phyloP scores from a whole-genome alignment of 2,329 filamentous ascomycete genomes.

The Sclerotinia nivalis region DNA sequence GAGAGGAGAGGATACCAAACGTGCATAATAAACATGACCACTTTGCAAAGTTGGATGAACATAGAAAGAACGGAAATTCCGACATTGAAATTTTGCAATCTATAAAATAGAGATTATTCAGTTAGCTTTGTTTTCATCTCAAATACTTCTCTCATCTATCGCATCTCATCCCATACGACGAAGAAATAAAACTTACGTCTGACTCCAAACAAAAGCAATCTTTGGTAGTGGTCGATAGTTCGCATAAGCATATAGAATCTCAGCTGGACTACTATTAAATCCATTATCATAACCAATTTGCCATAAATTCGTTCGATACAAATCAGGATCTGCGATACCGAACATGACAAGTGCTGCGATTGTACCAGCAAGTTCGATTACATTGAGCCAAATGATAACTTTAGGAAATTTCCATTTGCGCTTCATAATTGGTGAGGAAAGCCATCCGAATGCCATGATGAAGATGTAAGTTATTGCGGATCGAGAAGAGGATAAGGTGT shows the following conservation, averaged over 20 bases:
- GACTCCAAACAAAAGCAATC: conserved; percentile 71
- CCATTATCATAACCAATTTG: conserved; percentile 67
- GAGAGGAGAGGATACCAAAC: conserved; percentile 68
- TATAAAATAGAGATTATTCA: conserved; percentile 41
- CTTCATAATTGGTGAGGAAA: conserved; percentile 20
- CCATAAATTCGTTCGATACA: conserved; percentile 73
- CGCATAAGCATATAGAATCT: conserved; percentile 70
- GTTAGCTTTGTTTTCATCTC: conserved; percentile 25
- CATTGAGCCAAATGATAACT: conserved; percentile 55
- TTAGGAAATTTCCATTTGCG: conserved; percentile 51
- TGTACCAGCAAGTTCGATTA: conserved; percentile 64
- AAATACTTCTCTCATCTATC: background rate
- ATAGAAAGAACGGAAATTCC: conserved; percentile 74
- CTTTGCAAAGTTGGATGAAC: conserved; percentile 73
- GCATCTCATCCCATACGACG: background rate
- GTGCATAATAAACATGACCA: conserved; percentile 68
- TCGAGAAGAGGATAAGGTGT: background rate
- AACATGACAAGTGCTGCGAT: conserved; percentile 69
- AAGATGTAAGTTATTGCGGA: background rate
- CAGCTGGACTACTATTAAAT: conserved; percentile 72
- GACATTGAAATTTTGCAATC: conserved; percentile 74
- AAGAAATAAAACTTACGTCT: conserved; percentile 56
- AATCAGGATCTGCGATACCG: conserved; percentile 70
- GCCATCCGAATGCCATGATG: conserved; percentile 18
- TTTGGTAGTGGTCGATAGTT: conserved; percentile 65